Base-by-base conservation (phyloP, 2,329 filamentous ascomycete species). In the Alternaria sp. region DNA sequence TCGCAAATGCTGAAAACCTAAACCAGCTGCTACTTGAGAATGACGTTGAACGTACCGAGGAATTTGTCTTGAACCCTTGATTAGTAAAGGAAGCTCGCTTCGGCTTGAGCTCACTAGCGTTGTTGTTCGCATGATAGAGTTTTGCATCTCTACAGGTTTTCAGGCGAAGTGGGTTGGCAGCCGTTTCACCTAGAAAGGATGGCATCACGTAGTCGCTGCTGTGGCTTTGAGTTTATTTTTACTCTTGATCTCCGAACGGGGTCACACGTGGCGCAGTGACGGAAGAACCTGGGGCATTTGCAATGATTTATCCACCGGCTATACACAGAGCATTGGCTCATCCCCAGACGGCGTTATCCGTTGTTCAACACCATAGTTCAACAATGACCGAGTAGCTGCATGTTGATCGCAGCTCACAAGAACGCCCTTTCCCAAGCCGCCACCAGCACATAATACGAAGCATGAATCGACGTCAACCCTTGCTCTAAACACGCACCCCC, bases 131-230 rank as follows among this genome's bases (percentile, higher is more conserved):
- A 51, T 7, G 18, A 46, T 51, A 38, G 18, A 6, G 57, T 51
- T 51, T 60, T 3, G 34, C n/a, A 22, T 18, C 8, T 43, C 20
- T 20, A 30, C 8, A 30, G n/a, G 16, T 36, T 44, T 44, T 45
- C 46, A 22, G 18, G 38, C 28, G 28, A 44, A 30, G 52, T 36
- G 38, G 44, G n/a, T 40, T 36, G 36, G 18, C 36, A 49, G 1
- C 18, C 36, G 57, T 55, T 55, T 55, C 44, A 50, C n/a, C 7
- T 14, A 32, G 12, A n/a, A 49, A 32, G 11, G 40, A 6, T 22
- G 6, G 16, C 9, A 54, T 30, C 18, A 40, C 36, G 30, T 27
- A 22, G 20, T 49, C 28, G 27, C 14, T 22, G 28, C 18, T 41
- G 27, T 32, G 20, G 22, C 34, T 30, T 32, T 9, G 28, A 16